phyloP scores from a whole-genome alignment of 176 grass and related monocot genomes.

The Luzula sylvatica region DNA sequence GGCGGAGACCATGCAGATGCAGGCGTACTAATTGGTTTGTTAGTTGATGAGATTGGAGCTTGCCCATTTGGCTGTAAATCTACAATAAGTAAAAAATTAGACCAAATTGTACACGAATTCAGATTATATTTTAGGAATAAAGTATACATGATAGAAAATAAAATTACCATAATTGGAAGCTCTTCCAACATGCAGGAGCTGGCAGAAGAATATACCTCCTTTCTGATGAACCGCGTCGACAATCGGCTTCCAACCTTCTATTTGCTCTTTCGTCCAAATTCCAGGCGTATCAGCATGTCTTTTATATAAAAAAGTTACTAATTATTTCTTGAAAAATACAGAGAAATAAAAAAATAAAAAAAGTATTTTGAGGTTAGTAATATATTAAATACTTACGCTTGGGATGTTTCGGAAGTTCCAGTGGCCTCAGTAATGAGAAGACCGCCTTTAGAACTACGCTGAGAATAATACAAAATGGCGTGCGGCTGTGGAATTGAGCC shows the following conservation, averaged over 20 bases:
- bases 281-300: slow-evolving; percentile 22
- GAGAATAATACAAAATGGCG: slow-evolving; percentile 10
- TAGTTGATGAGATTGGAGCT: slow-evolving; percentile 16
- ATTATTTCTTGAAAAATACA: background rate
- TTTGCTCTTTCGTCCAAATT: slow-evolving; percentile 23
- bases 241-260: slow-evolving; percentile 33
- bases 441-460: slow-evolving; percentile 19
- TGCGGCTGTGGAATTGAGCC: background rate
- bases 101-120: too few relatives aligned
- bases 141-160: background rate
- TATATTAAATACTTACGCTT: slow-evolving; percentile 7
- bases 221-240: slow-evolving; percentile 23
- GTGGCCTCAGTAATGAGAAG: slow-evolving; percentile 31
- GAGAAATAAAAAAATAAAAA: background rate
- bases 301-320: background rate
- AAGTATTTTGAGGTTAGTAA: background rate
- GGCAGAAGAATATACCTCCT: slow-evolving; percentile 25
- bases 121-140: too few relatives aligned
- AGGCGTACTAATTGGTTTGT: slow-evolving; percentile 10
- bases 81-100: too few relatives aligned
- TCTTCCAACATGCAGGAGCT: slow-evolving; percentile 23
- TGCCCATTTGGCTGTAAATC: slow-evolving; percentile 19
- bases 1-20: background rate
- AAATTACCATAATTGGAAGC: slow-evolving; percentile 3
- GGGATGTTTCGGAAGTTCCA: slow-evolving; percentile 10